phyloP scores from a whole-genome alignment of 495 filamentous ascomycete species.

The Aspergillus biplanus region DNA sequence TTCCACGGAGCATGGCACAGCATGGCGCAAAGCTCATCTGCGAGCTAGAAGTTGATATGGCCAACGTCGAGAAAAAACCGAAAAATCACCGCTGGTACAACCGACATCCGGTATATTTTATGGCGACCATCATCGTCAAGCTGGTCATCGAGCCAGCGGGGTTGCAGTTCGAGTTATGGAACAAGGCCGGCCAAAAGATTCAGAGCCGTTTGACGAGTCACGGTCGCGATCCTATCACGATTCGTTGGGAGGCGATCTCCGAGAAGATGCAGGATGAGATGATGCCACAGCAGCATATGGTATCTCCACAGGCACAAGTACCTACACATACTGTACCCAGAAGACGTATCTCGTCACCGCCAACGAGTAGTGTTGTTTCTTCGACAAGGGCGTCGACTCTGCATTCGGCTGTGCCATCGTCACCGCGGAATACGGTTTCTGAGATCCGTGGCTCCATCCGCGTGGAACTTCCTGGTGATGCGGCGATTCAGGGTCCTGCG shows the following conservation, averaged over 20 bases:
- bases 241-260: constrained; percentile 12
- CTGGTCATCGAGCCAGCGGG: constrained; percentile 13
- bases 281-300: not conserved
- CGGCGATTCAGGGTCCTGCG: not conserved
- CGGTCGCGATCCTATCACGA: constrained; percentile 2
- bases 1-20: constrained; percentile 11
- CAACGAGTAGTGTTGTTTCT: not conserved
- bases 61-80: constrained; percentile 47
- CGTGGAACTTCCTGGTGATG: not conserved
- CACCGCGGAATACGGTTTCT: not conserved
- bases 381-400: not conserved
- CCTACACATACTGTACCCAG: not conserved
- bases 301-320: not conserved
- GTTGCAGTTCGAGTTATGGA: constrained; percentile 15
- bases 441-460: not conserved
- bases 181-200: not conserved
- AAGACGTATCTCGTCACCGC: not conserved
- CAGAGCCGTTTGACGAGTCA: not conserved
- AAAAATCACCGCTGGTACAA: constrained; percentile 51
- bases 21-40: constrained; percentile 37
- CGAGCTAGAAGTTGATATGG: constrained; percentile 29
- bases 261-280: constrained; percentile 21
- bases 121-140: constrained; percentile 11
- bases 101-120: constrained; percentile 14
- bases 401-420: not conserved